Base-by-base conservation (phyloP, 306 rosid species). In the Spatholobus suberectus region DNA sequence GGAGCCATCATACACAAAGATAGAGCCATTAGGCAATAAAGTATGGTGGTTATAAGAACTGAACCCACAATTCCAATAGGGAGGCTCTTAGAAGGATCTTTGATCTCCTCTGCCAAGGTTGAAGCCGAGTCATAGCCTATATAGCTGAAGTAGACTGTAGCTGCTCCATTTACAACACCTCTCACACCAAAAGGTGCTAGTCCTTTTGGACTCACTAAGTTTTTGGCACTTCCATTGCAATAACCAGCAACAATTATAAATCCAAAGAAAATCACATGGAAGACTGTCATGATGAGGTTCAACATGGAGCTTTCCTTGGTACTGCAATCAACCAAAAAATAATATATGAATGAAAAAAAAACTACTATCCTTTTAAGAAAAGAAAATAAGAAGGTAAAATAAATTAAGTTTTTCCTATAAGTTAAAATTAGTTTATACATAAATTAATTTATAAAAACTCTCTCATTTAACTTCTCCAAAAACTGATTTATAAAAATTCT, bases 81-180 rank as follows among this genome's bases (percentile, higher is more conserved):
- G 17, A 95, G 90, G 72, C 87, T 90, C 77, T 71, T 91, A 1
- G 83, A 85, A 78, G 98, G 98, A 68, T 87, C 89, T 77, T 88
- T 91, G 41, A 90, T 89, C 83, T 95, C 98, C 80, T 95, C 98
- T 13, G 98, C 98, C 90, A 95, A 74, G 15, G 98, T 95, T 81
- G 98, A 93, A 84, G 93, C 98, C 15, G 98, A 93, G 82, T 95
- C 98, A 82, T 93, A 95, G 38, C 98, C 98, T 44, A 95, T 95
- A 70, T 93, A 95, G 82, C 97, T 94, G 81, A 95, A 90, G 82
- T 95, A 95, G 17, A 95, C 98, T 57, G 75, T 81, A 49, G 98
- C 97, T 68, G 99, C 97, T 82, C 98, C 99, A 80, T 93, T 92
- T 61, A 95, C 83, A 79, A 92, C 80, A 52, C 92, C 91, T 85